Conservation (phyloP, 2,329 filamentous ascomycete genomes). For the Trichoderma sp. region DNA sequence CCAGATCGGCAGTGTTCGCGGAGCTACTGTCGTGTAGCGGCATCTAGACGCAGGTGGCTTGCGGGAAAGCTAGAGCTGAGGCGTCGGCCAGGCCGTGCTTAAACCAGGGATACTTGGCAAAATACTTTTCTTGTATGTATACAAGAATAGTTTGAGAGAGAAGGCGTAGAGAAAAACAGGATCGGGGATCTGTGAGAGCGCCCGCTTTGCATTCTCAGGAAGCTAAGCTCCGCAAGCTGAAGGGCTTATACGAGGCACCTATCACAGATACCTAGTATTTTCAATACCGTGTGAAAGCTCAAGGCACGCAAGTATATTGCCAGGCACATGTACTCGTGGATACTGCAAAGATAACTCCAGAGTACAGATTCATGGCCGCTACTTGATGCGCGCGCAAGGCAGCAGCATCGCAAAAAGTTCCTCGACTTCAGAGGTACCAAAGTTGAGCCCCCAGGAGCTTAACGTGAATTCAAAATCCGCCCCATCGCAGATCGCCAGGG, state of each 20-base stretch:
- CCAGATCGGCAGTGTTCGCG: constrained; percentile 8
- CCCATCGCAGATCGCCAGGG: constrained; percentile 17
- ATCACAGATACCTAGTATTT: too few relatives aligned
- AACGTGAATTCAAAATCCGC: constrained; percentile 3
- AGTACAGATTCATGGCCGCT: background rate
- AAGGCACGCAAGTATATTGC: background rate
- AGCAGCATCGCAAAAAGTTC: background rate
- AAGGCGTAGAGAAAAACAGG: background rate
- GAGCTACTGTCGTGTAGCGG: background rate
- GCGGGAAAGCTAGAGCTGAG: constrained; percentile 17
- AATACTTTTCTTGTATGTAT: background rate
- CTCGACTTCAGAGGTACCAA: background rate
- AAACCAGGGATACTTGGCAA: background rate
- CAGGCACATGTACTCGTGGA: background rate
- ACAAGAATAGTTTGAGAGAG: background rate
- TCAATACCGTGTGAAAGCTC: background rate
- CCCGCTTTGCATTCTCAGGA: background rate
- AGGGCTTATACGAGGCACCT: background rate
- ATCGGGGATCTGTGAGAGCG: background rate
- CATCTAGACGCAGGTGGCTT: constrained; percentile 14
- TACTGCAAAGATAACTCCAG: too few relatives aligned
- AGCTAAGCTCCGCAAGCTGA: background rate
- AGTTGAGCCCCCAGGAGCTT: background rate
- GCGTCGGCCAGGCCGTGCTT: constrained; percentile 19
- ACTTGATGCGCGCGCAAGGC: background rate